These are phyloP conservation scores for Mollisiaceae sp. DNA, from an alignment of 2,329 filamentous ascomycete species.

Conservation along the genomic window DNA sequence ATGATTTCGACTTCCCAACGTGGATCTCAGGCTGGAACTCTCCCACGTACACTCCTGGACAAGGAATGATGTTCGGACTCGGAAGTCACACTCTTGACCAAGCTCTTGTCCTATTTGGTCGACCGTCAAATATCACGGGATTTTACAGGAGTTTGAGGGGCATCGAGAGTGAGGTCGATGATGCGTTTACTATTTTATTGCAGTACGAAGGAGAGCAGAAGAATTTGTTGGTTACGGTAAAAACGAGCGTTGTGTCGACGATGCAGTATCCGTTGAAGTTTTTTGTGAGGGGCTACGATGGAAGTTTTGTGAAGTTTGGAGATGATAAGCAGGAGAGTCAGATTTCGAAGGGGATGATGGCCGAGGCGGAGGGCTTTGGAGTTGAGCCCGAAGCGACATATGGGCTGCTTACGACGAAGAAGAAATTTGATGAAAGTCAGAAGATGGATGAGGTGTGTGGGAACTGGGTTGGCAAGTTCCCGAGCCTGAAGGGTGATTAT, in stretches of 20 bases:
- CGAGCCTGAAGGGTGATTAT: slow-evolving; percentile 48
- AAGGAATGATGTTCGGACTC: slow-evolving; percentile 50
- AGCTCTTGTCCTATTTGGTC: slow-evolving; percentile 45
- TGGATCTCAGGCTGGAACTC: slow-evolving; percentile 46
- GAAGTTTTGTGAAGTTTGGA: slow-evolving; percentile 47
- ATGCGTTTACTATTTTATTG: slow-evolving; percentile 45
- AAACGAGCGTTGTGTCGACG: slow-evolving; percentile 42
- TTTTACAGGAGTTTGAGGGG: slow-evolving; percentile 40
- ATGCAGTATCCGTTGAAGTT: slow-evolving; percentile 43
- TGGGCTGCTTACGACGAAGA: slow-evolving; percentile 47
- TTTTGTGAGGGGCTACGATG: slow-evolving; percentile 43
- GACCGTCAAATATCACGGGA: slow-evolving; percentile 42
- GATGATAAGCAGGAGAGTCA: slow-evolving; percentile 46
- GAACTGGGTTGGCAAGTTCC: slow-evolving; percentile 46
- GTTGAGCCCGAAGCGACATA: slow-evolving; percentile 45
- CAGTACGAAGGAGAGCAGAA: slow-evolving; percentile 43
- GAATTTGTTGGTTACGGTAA: slow-evolving; percentile 43
- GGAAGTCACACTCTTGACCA: slow-evolving; percentile 49
- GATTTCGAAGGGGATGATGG: slow-evolving; percentile 41
- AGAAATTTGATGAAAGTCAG: slow-evolving; percentile 45
- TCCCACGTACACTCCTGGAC: slow-evolving; percentile 45
- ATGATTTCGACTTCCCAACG: slow-evolving; percentile 47
- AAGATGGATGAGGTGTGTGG: slow-evolving; percentile 40
- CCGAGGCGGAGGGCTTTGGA: slow-evolving; percentile 42
- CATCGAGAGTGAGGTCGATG: slow-evolving; percentile 40